phyloP scores from a whole-genome alignment of 352 stramenopile genomes.

The Globisporangium heterothallicum region DNA sequence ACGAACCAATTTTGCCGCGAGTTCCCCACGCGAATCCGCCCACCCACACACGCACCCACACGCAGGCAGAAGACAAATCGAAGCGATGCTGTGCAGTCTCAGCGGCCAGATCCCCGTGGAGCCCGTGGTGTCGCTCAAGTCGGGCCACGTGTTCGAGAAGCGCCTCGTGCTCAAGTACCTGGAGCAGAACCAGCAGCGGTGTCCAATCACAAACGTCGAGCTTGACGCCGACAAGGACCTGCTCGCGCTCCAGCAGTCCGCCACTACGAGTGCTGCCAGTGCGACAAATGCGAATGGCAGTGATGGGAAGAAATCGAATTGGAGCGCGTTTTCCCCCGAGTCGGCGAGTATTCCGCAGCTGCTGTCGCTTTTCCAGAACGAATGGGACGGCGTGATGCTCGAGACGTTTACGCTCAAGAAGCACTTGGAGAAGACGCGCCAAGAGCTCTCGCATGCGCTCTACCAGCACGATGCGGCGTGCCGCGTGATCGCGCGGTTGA shows the following conservation, averaged over 20 bases:
- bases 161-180: conserved; percentile 79
- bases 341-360: conserved; percentile 58
- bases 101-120: conserved; percentile 78
- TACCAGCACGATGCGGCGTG: conserved; percentile 97
- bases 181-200: conserved; percentile 60
- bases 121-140: conserved; percentile 81
- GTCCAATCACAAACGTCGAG: conserved; percentile 62
- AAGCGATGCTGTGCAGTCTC: conserved; percentile 72
- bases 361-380: conserved; percentile 81
- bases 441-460: conserved; percentile 92
- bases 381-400: conserved; percentile 93
- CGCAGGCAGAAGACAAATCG: background rate
- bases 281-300: background rate
- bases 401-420: conserved; percentile 94
- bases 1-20: no score
- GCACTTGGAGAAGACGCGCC: conserved; percentile 91
- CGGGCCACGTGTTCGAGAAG: conserved; percentile 86
- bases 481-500: conserved; percentile 91
- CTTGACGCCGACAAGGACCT: conserved; percentile 62
- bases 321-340: conserved; percentile 29
- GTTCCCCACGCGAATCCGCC: no score
- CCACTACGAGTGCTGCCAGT: background rate
- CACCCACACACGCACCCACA: background rate
- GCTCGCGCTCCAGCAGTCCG: conserved; percentile 40
- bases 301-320: no score